A percentile compares a stretch with the other conserved stretches of the same genome.
Conservation (phyloP, 495 filamentous ascomycete genomes). For the Pseudoneurospora amorphoporcata region DNA sequence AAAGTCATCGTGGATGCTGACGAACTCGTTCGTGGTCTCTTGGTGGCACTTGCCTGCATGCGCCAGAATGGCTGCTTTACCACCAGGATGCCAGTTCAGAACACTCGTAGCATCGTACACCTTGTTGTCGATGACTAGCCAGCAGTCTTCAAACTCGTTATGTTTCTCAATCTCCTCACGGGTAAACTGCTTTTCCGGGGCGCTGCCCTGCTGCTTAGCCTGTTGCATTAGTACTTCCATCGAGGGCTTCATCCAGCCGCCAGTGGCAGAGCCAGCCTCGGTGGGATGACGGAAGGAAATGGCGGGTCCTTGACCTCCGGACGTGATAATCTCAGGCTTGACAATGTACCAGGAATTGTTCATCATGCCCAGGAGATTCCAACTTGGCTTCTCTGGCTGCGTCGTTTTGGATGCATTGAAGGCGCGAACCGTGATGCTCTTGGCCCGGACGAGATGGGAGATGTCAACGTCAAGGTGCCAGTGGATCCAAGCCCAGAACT, state of each 20-base stretch:
- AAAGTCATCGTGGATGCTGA: slow-evolving; percentile 7
- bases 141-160: slow-evolving; percentile 54
- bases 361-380: slow-evolving; percentile 11
- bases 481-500: slow-evolving; percentile 11
- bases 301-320: not conserved
- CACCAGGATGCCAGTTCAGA: slow-evolving; percentile 60
- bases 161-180: slow-evolving; percentile 46
- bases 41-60: slow-evolving; percentile 6
- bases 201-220: not conserved
- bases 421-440: slow-evolving; percentile 1
- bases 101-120: slow-evolving; percentile 68
- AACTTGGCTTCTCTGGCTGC: slow-evolving; percentile 2
- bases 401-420: slow-evolving; percentile 3
- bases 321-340: not conserved
- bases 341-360: slow-evolving; percentile 10
- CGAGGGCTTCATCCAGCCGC: slow-evolving; percentile 11
- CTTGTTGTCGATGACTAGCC: slow-evolving; percentile 60
- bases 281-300: slow-evolving; percentile 7
- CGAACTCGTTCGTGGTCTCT: slow-evolving; percentile 3
- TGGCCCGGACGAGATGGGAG: slow-evolving; percentile 1
- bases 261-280: slow-evolving; percentile 1
- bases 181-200: slow-evolving; percentile 7
- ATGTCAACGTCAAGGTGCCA: slow-evolving; percentile 8
- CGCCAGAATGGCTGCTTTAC: slow-evolving; percentile 32
- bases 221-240: not conserved